Evolutionary conservation across 2,329 filamentous ascomycete species (phyloP).

Genomic region (Nothophaeocryptopus gaeumannii): DNA sequence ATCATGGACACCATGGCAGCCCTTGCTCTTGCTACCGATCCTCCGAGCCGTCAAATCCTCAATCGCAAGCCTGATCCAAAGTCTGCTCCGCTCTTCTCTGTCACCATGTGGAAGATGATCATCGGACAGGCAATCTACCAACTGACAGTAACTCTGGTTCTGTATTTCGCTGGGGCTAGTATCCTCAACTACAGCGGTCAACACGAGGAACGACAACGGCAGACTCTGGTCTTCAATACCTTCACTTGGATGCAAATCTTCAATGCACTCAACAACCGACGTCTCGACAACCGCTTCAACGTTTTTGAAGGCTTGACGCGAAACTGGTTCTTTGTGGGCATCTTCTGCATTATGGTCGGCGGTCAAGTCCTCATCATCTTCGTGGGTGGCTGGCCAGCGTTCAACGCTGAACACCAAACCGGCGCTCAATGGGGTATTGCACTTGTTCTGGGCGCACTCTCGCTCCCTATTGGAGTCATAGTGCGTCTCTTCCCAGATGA

Average conservation of each 20-base stretch:
- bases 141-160: slow-evolving; percentile 70
- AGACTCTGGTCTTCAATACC: slow-evolving; percentile 91
- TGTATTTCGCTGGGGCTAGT: slow-evolving; percentile 69
- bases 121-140: slow-evolving; percentile 89
- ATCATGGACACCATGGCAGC: slow-evolving; percentile 97
- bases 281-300: slow-evolving; percentile 91
- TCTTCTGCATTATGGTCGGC: slow-evolving; percentile 82
- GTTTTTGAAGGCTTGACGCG: slow-evolving; percentile 83
- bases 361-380: slow-evolving; percentile 89
- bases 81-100: slow-evolving; percentile 72
- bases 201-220: slow-evolving; percentile 53
- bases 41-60: slow-evolving; percentile 77
- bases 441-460: slow-evolving; percentile 77
- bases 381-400: slow-evolving; percentile 71
- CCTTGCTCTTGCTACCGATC: slow-evolving; percentile 82
- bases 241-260: slow-evolving; percentile 99
- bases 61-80: slow-evolving; percentile 77
- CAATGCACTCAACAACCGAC: slow-evolving; percentile 95
- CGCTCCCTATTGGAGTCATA: slow-evolving; percentile 76
- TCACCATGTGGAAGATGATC: slow-evolving; percentile 99
- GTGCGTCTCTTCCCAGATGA: slow-evolving; percentile 81
- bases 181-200: slow-evolving; percentile 57
- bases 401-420: slow-evolving; percentile 69
- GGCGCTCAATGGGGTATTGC: slow-evolving; percentile 84
- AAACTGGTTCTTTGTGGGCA: slow-evolving; percentile 86